Evolutionary conservation across 805 yeast genomes (phyloP), one percentile per base, ranked within the genome.

Genomic region (Saccharomycopsis selenospora): DNA sequence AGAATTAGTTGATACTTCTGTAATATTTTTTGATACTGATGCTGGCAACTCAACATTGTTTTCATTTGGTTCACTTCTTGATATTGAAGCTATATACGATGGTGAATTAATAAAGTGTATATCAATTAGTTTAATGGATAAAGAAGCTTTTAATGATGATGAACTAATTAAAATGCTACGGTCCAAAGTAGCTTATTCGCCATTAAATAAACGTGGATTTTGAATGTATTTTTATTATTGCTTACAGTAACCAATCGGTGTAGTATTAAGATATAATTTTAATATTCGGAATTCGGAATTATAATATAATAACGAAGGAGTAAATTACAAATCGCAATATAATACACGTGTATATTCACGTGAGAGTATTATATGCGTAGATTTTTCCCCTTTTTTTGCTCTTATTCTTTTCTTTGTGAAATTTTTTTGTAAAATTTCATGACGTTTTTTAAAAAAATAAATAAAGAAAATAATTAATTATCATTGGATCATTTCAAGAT

Each of bases 71-170:
- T n/a, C 22, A 7, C 43, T 50, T 8, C 36, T 47, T 3, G 48
- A 47, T 13, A 14, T 38, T 7, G 20, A 28, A 6, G 48, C 28
- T 3, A 4, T 38, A 11, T 49, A 41, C 38, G 47, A 49, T 24
- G 52, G 52, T 4, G 17, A 6, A 7, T 13, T 18, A 8, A 17
- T 40, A 3, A 22, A 14, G 14, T 23, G 36, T 18, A 6, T 25
- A 17, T 10, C 17, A 13, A 42, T 55, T n/a, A 47, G 51, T 11
- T 2, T 33, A 2, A n/a, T 48, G 13, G 48, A 44, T 18, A 20
- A 23, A 13, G 48, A 48, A 4, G 51, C 40, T 11, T 44, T 45
- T 45, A 44, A 38, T 22, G 45, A 44, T 17, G 18, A 14, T 7
- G 36, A 36, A 4, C 5, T 43, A 3, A 26, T 47, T 23, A 18